Evolutionary conservation across 495 filamentous ascomycete species (phyloP).

Genomic region (Neurospora discreta): DNA sequence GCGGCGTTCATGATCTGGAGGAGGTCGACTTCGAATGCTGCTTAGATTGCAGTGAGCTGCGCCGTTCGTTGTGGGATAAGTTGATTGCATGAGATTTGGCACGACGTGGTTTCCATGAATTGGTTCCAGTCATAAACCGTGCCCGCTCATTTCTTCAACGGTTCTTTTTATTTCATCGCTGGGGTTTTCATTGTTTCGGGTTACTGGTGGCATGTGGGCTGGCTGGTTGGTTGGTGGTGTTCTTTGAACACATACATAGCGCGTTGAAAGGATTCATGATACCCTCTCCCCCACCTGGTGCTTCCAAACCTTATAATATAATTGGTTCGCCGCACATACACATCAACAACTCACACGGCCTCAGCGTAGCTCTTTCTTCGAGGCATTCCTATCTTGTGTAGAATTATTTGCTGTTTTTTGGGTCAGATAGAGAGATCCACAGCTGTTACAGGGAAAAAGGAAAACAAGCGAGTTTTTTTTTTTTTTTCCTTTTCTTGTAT

Average conservation of each 20-base stretch:
- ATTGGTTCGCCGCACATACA: too few relatives aligned
- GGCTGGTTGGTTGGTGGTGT: not conserved
- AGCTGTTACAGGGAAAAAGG: not conserved
- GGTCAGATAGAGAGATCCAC: not conserved
- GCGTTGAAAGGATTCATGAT: not conserved
- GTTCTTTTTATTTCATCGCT: not conserved
- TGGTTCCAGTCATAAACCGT: not conserved
- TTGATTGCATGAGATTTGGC: not conserved
- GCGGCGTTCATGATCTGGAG: slow-evolving; percentile 65
- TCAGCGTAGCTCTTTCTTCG: not conserved
- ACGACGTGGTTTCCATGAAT: not conserved
- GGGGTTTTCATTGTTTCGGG: not conserved
- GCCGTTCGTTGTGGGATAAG: not conserved
- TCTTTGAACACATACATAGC: not conserved
- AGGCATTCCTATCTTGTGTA: not conserved
- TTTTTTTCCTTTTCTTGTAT: too few relatives aligned
- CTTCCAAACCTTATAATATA: too few relatives aligned
- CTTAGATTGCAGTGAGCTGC: slow-evolving; percentile 9
- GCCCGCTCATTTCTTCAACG: not conserved
- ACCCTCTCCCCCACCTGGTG: not conserved
- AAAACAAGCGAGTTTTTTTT: not conserved
- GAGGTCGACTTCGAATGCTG: slow-evolving; percentile 27
- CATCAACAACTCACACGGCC: not conserved
- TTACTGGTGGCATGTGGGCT: not conserved
- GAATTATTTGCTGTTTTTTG: not conserved